Conservation (phyloP, 202 grass and related monocot species). For the Zizania palustris region DNA sequence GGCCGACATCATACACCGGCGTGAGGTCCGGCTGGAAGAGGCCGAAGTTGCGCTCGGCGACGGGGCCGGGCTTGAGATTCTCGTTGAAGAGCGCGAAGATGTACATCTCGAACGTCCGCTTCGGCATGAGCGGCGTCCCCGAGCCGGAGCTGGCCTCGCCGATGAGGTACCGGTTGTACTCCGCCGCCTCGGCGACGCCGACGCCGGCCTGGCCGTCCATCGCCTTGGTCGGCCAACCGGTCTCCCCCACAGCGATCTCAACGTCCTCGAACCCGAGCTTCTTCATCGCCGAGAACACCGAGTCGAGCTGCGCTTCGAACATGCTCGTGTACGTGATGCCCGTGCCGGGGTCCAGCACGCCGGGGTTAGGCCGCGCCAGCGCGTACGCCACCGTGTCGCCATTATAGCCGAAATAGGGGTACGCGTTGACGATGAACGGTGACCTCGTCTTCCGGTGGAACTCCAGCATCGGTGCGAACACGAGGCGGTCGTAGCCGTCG, state of each 20-base stretch:
- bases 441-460: constrained; percentile 59
- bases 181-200: constrained; percentile 51
- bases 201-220: constrained; percentile 72
- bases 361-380: constrained; percentile 55
- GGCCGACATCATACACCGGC: constrained; percentile 67
- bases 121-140: constrained; percentile 77
- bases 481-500: constrained; percentile 43
- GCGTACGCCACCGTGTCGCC: constrained; percentile 68
- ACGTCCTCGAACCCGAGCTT: constrained; percentile 74
- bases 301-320: constrained; percentile 77
- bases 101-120: constrained; percentile 69
- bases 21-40: constrained; percentile 68
- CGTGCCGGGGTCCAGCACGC: constrained; percentile 60
- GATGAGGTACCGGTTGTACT: constrained; percentile 66
- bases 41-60: constrained; percentile 80
- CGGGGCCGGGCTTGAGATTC: constrained; percentile 73
- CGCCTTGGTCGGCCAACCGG: constrained; percentile 81
- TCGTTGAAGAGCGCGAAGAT: constrained; percentile 88
- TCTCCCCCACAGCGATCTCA: constrained; percentile 77
- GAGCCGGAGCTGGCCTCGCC: constrained; percentile 42
- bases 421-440: constrained; percentile 79
- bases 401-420: constrained; percentile 92
- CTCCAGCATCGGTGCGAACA: constrained; percentile 78
- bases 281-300: constrained; percentile 87
- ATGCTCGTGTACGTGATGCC: constrained; percentile 90